Evolutionary conservation across 441 rosid species (phyloP), one percentile per base, ranked within the genome.

Genomic region (Arabidopsis lyrata): DNA sequence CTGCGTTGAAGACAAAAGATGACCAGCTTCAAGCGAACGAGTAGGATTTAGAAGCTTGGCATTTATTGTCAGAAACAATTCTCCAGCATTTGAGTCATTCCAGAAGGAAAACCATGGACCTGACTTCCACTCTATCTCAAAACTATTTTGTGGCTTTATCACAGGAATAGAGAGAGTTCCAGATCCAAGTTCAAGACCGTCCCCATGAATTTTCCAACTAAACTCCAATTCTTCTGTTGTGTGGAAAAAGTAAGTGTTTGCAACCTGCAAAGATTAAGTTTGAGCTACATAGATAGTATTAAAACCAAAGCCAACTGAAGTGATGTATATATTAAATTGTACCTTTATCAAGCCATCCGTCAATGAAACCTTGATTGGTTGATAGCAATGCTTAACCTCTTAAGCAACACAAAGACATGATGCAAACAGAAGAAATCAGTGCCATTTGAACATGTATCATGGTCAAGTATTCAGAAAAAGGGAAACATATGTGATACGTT

Each of bases 361-460:
- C 38, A 88, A 75, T 47, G 78, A 79, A 79, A 87, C 89, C 83
- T 95, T 95, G 83, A 92, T 91, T 34, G 97, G 93, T 63, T 90
- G 98, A 79, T 92, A 82, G 42, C 94, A 86, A 75, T 81, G 83
- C 83, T 95, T 95, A 27, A 92, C 98, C 85, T 95, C 99, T 95
- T 96, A 80, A 78, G 76, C 42, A 80, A 48, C 72, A 68, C 77
- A 73, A 38, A 79, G 58, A 63, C 15, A 62, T 77, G 13, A 78
- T 62, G 54, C 70, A 78, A 72, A 70, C 54, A 20, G 63, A 73
- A 38, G 48, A 72, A 71, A 66, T 77, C 39, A 57, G 49, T 57
- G 66, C 31, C 63, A 22, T 34, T 61, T 34, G 53, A 20, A 45
- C 34, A 20, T 67, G 22, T 24, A 50, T 32, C 63, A 59, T 59